phyloP scores from a whole-genome alignment of 169 alveolate genomes.

The Plasmodium relictum region DNA sequence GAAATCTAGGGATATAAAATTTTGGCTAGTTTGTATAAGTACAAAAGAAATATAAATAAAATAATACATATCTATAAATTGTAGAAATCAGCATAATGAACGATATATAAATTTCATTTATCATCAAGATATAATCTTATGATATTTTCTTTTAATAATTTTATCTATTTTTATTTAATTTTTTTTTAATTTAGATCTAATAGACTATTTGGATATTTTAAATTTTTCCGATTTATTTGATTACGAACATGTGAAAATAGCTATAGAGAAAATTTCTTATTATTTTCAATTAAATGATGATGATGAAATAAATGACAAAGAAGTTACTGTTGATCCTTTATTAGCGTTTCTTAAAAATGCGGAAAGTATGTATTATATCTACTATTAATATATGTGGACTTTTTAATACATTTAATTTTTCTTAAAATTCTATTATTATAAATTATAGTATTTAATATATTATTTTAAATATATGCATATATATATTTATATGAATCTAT shows the following conservation, averaged over 20 bases:
- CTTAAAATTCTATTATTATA: too few species aligned
- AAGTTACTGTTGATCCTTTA: slow-evolving; percentile 44
- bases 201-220: slow-evolving; percentile 63
- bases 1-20: slow-evolving; percentile 23
- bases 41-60: background rate
- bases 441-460: too few species aligned
- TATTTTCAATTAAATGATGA: slow-evolving; percentile 43
- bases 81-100: background rate
- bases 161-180: background rate
- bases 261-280: slow-evolving; percentile 42
- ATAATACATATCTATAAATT: background rate
- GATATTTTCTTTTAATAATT: background rate
- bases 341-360: slow-evolving; percentile 48
- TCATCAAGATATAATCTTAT: background rate
- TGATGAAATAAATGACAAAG: slow-evolving; percentile 5
- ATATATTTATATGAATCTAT: background rate
- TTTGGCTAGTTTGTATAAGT: slow-evolving; percentile 78
- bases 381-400: background rate
- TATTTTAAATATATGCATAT: background rate
- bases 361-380: slow-evolving; percentile 12
- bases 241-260: slow-evolving; percentile 58
- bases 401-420: background rate
- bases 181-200: slow-evolving; percentile 29
- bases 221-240: slow-evolving; percentile 60
- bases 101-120: background rate